Evolutionary conservation across 306 rosid species (phyloP).

Genomic region (Pyrus betulifolia): DNA sequence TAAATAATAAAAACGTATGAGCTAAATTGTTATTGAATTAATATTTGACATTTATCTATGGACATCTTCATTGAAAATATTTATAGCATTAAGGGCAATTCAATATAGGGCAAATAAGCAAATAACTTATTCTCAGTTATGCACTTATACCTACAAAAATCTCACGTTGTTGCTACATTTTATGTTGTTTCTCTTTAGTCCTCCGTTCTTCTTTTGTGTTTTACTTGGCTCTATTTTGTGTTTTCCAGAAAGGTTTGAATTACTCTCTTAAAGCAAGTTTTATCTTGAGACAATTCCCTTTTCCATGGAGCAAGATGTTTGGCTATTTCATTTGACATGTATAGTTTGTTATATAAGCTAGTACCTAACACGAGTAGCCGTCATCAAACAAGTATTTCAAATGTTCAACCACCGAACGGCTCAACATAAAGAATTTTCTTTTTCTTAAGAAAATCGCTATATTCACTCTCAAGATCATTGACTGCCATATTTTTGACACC

Average conservation of each 20-base stretch:
- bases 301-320: background rate
- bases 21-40: too few species aligned
- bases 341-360: background rate
- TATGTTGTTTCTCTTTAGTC: too few species aligned
- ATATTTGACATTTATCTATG: too few species aligned
- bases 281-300: background rate
- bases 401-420: background rate
- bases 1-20: too few species aligned
- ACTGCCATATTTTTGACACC: background rate
- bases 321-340: background rate
- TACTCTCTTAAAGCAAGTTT: background rate
- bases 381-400: background rate
- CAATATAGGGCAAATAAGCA: too few species aligned
- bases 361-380: background rate
- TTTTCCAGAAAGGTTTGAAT: slow-evolving; percentile 70
- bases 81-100: too few species aligned
- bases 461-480: background rate
- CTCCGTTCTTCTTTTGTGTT: too few species aligned
- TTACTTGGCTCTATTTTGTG: too few species aligned
- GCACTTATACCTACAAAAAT: too few species aligned
- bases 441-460: background rate
- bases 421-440: background rate
- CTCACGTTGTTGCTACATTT: too few species aligned
- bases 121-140: too few species aligned
- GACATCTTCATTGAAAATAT: too few species aligned